Conservation (phyloP, 2,329 filamentous ascomycete species). For the Cladophialophora psammophila region DNA sequence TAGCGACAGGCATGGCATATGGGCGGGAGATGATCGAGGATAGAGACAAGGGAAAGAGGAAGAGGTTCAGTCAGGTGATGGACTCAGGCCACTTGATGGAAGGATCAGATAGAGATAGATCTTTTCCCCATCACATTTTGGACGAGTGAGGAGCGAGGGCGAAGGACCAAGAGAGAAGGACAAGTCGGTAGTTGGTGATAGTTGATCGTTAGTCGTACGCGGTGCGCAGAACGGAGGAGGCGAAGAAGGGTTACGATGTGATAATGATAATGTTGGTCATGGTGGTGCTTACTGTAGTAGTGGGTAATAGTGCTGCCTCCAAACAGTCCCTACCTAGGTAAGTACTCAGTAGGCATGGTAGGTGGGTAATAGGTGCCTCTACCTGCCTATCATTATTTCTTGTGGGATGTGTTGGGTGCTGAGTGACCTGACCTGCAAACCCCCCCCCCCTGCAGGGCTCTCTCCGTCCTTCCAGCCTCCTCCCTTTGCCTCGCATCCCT, state of each 20-base stretch:
- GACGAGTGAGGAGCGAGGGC: slow-evolving; percentile 27
- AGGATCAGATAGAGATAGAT: not conserved
- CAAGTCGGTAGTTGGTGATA: no score
- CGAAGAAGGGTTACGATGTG: not conserved
- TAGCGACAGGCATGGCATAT: slow-evolving; percentile 6
- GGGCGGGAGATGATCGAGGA: slow-evolving; percentile 2
- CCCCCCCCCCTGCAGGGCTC: not conserved
- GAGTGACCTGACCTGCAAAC: not conserved
- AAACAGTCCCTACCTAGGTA: no score
- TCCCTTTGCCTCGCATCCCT: not conserved
- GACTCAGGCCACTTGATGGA: slow-evolving; percentile 29
- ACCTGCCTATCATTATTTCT: no score
- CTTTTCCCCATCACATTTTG: slow-evolving; percentile 27
- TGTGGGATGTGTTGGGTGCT: not conserved
- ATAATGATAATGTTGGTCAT: not conserved
- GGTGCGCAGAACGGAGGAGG: slow-evolving; percentile 10
- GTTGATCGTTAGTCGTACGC: no score
- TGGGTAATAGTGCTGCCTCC: no score
- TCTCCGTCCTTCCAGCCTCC: not conserved
- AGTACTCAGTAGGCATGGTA: not conserved
- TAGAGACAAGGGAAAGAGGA: not conserved
- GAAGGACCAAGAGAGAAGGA: slow-evolving; percentile 11
- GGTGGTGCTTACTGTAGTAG: not conserved
- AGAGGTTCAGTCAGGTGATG: slow-evolving; percentile 29
- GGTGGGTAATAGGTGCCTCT: no score